phyloP scores from a whole-genome alignment of 1,284 basidiomycete species.

The Ganoderma leucocontextum region DNA sequence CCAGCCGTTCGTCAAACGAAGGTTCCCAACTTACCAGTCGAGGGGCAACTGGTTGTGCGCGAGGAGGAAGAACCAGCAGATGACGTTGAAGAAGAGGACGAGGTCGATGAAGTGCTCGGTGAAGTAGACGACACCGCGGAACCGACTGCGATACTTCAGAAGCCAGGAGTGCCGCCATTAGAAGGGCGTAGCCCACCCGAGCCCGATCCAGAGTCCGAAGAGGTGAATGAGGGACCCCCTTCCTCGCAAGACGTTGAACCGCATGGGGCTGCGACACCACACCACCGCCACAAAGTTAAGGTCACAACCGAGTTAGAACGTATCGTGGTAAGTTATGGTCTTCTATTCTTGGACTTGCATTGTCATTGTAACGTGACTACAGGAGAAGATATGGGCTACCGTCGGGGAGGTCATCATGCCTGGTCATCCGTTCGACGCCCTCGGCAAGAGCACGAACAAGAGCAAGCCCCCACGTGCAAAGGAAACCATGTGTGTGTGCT shows the following conservation, averaged over 20 bases:
- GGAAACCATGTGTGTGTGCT: slow-evolving; percentile 69
- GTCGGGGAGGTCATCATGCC: slow-evolving; percentile 71
- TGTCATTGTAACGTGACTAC: slow-evolving; percentile 4
- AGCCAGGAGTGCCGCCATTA: slow-evolving; percentile 7
- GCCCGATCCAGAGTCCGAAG: slow-evolving; percentile 15
- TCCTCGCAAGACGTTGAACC: slow-evolving; percentile 17
- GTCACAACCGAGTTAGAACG: slow-evolving; percentile 65
- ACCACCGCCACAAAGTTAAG: slow-evolving; percentile 46
- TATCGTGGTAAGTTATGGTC: slow-evolving; percentile 56
- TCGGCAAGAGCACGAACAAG: slow-evolving; percentile 34
- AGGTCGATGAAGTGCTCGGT: slow-evolving; percentile 26
- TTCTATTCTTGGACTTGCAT: not conserved
- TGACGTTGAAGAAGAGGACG: slow-evolving; percentile 30
- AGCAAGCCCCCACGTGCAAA: slow-evolving; percentile 57
- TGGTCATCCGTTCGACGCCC: slow-evolving; percentile 53
- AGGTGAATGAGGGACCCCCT: slow-evolving; percentile 19
- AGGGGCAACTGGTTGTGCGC: not conserved
- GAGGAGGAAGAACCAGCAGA: slow-evolving; percentile 12
- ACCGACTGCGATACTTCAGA: slow-evolving; percentile 25
- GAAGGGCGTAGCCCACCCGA: slow-evolving; percentile 17
- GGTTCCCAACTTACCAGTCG: not conserved
- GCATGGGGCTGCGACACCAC: slow-evolving; percentile 15
- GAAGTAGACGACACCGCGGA: slow-evolving; percentile 24
- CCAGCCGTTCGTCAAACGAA: slow-evolving; percentile 41
- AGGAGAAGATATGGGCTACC: slow-evolving; percentile 76